Base-by-base conservation (phyloP, 2,329 filamentous ascomycete species). In the Daldinia sp. region DNA sequence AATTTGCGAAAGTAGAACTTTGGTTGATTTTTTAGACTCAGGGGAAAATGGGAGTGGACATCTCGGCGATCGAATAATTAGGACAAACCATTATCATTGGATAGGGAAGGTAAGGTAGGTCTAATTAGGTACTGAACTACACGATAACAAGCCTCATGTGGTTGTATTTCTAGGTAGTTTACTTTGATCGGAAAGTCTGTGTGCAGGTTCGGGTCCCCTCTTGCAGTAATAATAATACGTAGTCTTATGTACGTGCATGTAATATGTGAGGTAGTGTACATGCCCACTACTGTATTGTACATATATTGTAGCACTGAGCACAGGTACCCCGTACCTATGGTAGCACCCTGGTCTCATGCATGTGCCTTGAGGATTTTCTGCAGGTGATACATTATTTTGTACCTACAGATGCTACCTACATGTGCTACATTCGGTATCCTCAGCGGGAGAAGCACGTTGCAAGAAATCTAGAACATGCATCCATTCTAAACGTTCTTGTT, bases 101-200 rank as follows among this genome's bases (percentile, higher is more conserved):
- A 55, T 58, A 63, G 30, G 53, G n/a, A 34, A 57, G 55, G 47
- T 39, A 57, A 56, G 21, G 43, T 47, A 64, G 54, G 54, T 48
- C 64, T 61, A 64, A 64, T 66, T 58, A 64, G 64, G 64, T 64
- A 47, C 47, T 48, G 27, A 30, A 48, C 15, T 47, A 47, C 25
- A 45, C 52, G 60, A 66, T 58, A 64, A 56, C 61, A 53, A 34
- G 43, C 25, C 43, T 58, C 54, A 30, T 45, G 21, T 56, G 48
- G 39, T 64, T 37, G 48, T 47, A 37, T 54, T 50, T 50, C 49
- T 53, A 23, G 30, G 13, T 43, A 34, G 13, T 43, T 50, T 43
- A 51, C 51, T 55, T 64, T 54, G 53, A 58, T 64, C 61, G 57
- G 64, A 64, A 61, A 64, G 64, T 64, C 64, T 66, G 61, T 66